phyloP scores from a whole-genome alignment of 1,284 basidiomycete genomes.

The Chalciporus sp. region DNA sequence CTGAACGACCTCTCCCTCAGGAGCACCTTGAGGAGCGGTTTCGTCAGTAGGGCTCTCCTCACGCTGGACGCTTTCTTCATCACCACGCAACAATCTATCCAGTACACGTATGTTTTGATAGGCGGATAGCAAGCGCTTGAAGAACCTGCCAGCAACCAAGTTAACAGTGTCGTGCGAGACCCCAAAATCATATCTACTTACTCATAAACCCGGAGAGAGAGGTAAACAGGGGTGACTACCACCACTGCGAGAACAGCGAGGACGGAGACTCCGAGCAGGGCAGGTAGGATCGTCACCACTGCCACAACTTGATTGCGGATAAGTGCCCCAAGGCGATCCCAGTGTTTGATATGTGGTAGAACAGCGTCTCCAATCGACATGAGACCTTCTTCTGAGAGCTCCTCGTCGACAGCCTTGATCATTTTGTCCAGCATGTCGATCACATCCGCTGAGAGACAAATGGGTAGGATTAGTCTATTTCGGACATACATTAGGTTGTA shows the following conservation, averaged over 20 bases:
- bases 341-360: constrained; percentile 21
- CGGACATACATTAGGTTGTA: background rate
- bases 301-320: constrained; percentile 6
- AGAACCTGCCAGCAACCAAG: constrained; percentile 4
- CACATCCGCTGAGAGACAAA: constrained; percentile 19
- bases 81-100: constrained; percentile 2
- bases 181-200: constrained; percentile 11
- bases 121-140: background rate
- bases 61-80: background rate
- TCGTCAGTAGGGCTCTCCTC: background rate
- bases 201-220: constrained; percentile 12
- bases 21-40: background rate
- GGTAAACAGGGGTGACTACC: constrained; percentile 8
- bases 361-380: constrained; percentile 20
- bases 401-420: constrained; percentile 26
- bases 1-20: too few relatives aligned
- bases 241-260: constrained; percentile 15
- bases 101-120: constrained; percentile 8
- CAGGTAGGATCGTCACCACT: constrained; percentile 13
- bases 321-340: constrained; percentile 12
- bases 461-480: background rate
- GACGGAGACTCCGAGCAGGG: constrained; percentile 17
- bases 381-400: constrained; percentile 22
- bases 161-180: constrained; percentile 6
- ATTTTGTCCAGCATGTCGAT: constrained; percentile 26